Evolutionary conservation across 176 grass and related monocot species (phyloP).

Genomic region (Avena sativa): DNA sequence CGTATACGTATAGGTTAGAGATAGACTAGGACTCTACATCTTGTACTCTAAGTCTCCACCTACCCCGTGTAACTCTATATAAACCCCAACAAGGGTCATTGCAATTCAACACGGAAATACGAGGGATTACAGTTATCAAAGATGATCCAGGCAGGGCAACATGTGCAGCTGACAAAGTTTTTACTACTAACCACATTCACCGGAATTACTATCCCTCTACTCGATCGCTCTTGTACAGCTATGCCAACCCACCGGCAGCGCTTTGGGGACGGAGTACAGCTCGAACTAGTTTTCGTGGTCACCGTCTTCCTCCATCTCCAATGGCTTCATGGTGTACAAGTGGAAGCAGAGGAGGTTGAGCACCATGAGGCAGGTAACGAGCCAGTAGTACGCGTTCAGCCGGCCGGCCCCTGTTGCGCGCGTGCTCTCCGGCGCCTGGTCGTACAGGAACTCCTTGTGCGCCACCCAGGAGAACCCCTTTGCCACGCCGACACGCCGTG

Average conservation of each 20-base stretch:
- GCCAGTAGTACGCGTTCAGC: slow-evolving; percentile 83
- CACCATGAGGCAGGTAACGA: slow-evolving; percentile 66
- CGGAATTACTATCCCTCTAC: background rate
- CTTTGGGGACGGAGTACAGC: slow-evolving; percentile 20
- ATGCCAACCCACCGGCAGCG: background rate
- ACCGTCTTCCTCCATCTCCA: slow-evolving; percentile 35
- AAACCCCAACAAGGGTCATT: too few relatives aligned
- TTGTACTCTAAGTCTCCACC: too few relatives aligned
- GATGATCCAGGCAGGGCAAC: too few relatives aligned
- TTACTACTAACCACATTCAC: background rate
- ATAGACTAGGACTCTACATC: too few relatives aligned
- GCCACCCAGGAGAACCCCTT: too few relatives aligned
- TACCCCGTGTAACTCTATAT: too few relatives aligned
- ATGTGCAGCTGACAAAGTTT: too few relatives aligned
- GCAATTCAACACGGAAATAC: too few relatives aligned
- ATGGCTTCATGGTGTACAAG: slow-evolving; percentile 72
- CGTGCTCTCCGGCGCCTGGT: slow-evolving; percentile 87
- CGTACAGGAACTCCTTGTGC: slow-evolving; percentile 77
- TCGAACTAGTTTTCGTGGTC: slow-evolving; percentile 27
- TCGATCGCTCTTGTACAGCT: background rate
- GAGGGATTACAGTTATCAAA: too few relatives aligned
- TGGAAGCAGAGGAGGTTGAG: slow-evolving; percentile 70
- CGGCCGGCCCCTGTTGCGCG: slow-evolving; percentile 66
- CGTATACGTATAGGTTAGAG: too few relatives aligned
- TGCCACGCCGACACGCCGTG: too few relatives aligned